phyloP scores from a whole-genome alignment of 441 rosid genomes.

The Melastoma candidum region DNA sequence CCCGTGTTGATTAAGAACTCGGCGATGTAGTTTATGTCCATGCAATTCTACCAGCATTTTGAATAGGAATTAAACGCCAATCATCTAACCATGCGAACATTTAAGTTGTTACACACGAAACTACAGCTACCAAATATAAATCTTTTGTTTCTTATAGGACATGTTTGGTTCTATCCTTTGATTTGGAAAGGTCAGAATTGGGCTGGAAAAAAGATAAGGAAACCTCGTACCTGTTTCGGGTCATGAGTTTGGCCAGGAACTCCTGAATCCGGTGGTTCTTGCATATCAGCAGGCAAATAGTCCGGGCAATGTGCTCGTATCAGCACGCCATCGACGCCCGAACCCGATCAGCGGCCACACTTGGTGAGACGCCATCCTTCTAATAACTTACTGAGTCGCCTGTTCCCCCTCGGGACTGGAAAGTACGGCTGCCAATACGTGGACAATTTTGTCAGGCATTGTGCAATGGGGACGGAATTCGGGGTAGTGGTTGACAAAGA shows the following conservation, averaged over 20 bases:
- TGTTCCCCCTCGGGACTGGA: conserved; percentile 18
- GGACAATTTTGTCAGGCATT: too few relatives aligned
- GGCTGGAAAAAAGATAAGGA: neutral
- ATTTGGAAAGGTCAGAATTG: neutral
- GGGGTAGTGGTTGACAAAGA: neutral
- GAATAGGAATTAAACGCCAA: too few relatives aligned
- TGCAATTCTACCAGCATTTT: neutral
- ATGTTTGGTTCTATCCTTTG: neutral
- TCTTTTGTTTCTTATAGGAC: neutral
- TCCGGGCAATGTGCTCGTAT: conserved; percentile 17
- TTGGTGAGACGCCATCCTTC: conserved; percentile 14
- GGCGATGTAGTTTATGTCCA: conserved; percentile 3
- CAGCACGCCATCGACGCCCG: conserved; percentile 16
- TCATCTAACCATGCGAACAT: too few relatives aligned
- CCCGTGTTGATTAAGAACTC: neutral
- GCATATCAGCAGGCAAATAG: conserved; percentile 19
- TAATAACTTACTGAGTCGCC: conserved; percentile 16
- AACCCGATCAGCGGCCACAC: conserved; percentile 17
- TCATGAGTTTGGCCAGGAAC: conserved; percentile 30
- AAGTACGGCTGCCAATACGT: conserved; percentile 11
- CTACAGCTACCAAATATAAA: too few relatives aligned
- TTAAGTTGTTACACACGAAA: too few relatives aligned
- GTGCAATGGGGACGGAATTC: too few relatives aligned
- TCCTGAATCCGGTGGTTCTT: conserved; percentile 21
- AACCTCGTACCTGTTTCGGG: conserved; percentile 62